Percentiles rank a stretch among this genome's conserved stretches.
phyloP scores from a whole-genome alignment of 1,139 yeast species.

The Yamadazyma mexicana region DNA sequence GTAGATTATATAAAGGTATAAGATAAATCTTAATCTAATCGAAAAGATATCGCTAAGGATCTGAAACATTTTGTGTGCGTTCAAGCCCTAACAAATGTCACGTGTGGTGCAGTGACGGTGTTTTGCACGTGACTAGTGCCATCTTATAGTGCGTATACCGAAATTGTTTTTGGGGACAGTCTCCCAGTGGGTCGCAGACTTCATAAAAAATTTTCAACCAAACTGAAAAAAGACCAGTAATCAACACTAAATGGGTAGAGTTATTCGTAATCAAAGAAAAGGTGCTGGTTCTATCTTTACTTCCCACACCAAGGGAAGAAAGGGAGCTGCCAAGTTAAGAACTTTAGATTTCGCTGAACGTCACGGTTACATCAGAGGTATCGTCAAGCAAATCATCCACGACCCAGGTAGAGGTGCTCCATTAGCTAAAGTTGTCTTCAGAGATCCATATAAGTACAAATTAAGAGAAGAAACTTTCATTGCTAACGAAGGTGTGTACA shows the following conservation, averaged over 20 bases:
- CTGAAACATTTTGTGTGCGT: no score
- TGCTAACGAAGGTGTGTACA: conserved; percentile 99
- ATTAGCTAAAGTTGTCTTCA: conserved; percentile 95
- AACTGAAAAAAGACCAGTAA: not conserved
- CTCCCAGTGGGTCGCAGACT: no score
- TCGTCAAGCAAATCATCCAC: conserved; percentile 95
- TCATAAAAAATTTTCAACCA: not conserved
- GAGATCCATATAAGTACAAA: conserved; percentile 99
- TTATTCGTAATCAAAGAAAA: conserved; percentile 99
- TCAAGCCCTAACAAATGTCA: no score
- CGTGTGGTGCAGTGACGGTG: no score
- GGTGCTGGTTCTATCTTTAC: conserved; percentile 99
- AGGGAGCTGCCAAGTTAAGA: conserved; percentile 99
- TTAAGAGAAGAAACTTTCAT: conserved; percentile 97
- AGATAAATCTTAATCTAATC: no score
- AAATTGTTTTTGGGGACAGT: no score
- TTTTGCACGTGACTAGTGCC: no score
- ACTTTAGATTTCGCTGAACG: conserved; percentile 97
- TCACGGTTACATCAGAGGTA: conserved; percentile 98
- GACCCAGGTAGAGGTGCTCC: conserved; percentile 99
- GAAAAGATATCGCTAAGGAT: no score
- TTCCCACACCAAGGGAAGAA: conserved; percentile 98
- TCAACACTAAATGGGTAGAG: conserved; percentile 69
- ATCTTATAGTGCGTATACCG: no score
- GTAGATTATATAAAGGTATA: no score